phyloP scores from a whole-genome alignment of 768 basidiomycete species.

The Boletus patriciae region DNA sequence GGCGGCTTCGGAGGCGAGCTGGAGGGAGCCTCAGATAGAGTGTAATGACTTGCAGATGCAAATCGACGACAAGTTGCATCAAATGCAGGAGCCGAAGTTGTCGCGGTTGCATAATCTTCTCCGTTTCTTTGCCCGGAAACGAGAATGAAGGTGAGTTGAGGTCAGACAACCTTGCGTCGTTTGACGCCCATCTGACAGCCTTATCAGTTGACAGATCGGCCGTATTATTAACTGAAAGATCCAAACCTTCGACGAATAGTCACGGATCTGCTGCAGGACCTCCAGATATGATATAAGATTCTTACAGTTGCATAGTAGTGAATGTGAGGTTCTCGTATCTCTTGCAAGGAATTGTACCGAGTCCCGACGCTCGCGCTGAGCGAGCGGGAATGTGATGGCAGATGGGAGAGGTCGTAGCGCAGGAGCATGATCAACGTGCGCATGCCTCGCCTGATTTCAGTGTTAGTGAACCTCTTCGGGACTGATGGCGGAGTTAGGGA shows the following conservation, averaged over 20 bases:
- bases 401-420: too few species aligned
- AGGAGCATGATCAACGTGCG: too few species aligned
- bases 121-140: background rate
- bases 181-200: background rate
- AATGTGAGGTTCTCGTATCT: too few species aligned
- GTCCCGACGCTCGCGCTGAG: too few species aligned
- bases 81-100: constrained; percentile 13
- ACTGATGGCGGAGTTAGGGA: too few species aligned
- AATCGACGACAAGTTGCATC: constrained; percentile 6
- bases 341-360: too few species aligned
- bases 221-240: too few species aligned
- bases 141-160: background rate
- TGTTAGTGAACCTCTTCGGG: too few species aligned
- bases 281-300: background rate
- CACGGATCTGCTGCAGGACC: background rate
- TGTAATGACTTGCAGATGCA: background rate
- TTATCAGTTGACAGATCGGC: background rate
- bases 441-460: too few species aligned
- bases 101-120: background rate
- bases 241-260: background rate
- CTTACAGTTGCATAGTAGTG: too few species aligned
- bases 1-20: background rate
- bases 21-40: constrained; percentile 10
- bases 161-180: background rate
- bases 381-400: too few species aligned